phyloP scores from a whole-genome alignment of 164 flowering plant genomes.

The Tetracentron sinense region DNA sequence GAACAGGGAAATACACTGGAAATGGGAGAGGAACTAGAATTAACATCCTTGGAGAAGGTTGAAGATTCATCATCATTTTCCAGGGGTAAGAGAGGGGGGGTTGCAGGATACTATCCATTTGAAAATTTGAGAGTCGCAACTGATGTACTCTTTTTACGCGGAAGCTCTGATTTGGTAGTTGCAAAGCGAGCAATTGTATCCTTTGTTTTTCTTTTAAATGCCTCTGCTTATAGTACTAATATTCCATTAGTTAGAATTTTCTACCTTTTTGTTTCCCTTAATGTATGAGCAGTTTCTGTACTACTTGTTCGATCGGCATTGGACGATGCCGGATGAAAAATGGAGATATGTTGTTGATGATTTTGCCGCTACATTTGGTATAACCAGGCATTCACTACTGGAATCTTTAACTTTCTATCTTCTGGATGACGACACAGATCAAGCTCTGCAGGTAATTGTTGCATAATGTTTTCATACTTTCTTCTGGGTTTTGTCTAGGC shows the following conservation, averaged over 20 bases:
- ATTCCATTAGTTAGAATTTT: not conserved
- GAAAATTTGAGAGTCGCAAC: constrained; percentile 73
- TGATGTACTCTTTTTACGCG: constrained; percentile 75
- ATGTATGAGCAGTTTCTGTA: constrained; percentile 61
- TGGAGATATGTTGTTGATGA: constrained; percentile 80
- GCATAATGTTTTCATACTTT: not conserved
- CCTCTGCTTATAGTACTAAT: not conserved
- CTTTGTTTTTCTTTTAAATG: constrained; percentile 26
- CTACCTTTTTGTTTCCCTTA: constrained; percentile 37
- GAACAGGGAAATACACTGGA: constrained; percentile 35
- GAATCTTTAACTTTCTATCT: constrained; percentile 87
- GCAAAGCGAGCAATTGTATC: constrained; percentile 98
- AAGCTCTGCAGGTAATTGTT: constrained; percentile 69
- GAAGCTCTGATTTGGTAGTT: constrained; percentile 82
- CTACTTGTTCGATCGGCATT: constrained; percentile 86
- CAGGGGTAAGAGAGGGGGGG: constrained; percentile 52
- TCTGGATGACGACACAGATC: constrained; percentile 76
- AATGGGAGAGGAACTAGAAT: constrained; percentile 36
- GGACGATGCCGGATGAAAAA: constrained; percentile 59
- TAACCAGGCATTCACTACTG: constrained; percentile 66
- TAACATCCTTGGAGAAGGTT: constrained; percentile 51
- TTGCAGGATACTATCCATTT: constrained; percentile 75
- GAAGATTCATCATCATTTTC: constrained; percentile 33
- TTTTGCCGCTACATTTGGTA: constrained; percentile 76
- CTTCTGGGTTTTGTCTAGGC: not conserved